phyloP scores from a whole-genome alignment of 768 basidiomycete genomes.

The Fomitopsis serialis region DNA sequence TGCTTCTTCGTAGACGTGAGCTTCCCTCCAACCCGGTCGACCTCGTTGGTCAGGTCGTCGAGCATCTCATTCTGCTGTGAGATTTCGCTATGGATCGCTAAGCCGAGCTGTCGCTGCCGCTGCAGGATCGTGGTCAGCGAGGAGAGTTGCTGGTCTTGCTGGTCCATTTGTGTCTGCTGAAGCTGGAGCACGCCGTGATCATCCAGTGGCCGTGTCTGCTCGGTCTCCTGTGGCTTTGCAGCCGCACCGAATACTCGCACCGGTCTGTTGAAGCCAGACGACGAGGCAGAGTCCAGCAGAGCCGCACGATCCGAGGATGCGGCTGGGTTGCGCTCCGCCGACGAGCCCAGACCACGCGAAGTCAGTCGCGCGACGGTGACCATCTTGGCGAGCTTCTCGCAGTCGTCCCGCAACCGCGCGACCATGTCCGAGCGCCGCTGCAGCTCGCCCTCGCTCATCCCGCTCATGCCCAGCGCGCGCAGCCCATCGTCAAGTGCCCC shows the following conservation, averaged over 20 bases:
- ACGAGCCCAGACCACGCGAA: slow-evolving; percentile 31
- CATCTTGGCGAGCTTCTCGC: slow-evolving; percentile 83
- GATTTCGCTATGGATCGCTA: slow-evolving; percentile 83
- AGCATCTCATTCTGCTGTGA: slow-evolving; percentile 80
- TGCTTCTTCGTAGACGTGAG: slow-evolving; percentile 77
- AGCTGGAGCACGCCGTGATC: slow-evolving; percentile 73
- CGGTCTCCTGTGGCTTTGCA: slow-evolving; percentile 68
- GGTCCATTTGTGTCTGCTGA: slow-evolving; percentile 74
- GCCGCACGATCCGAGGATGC: slow-evolving; percentile 60
- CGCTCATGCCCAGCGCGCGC: slow-evolving; percentile 54
- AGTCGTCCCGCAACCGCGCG: slow-evolving; percentile 82
- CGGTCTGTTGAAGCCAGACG: slow-evolving; percentile 34
- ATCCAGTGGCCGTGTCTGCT: slow-evolving; percentile 83
- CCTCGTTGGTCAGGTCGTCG: slow-evolving; percentile 70
- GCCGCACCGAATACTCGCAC: slow-evolving; percentile 76
- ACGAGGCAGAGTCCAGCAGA: slow-evolving; percentile 39
- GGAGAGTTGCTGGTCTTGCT: slow-evolving; percentile 80
- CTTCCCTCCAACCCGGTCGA: slow-evolving; percentile 75
- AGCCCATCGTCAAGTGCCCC: slow-evolving; percentile 67
- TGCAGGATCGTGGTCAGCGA: slow-evolving; percentile 77
- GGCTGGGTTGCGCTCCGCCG: slow-evolving; percentile 35
- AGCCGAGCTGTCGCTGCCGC: slow-evolving; percentile 80
- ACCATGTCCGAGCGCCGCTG: slow-evolving; percentile 87
- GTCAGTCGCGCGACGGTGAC: slow-evolving; percentile 67
- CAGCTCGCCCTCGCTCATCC: slow-evolving; percentile 89